Evolutionary conservation across 1,284 basidiomycete species (phyloP).

Genomic region (Ganoderma meredithae): DNA sequence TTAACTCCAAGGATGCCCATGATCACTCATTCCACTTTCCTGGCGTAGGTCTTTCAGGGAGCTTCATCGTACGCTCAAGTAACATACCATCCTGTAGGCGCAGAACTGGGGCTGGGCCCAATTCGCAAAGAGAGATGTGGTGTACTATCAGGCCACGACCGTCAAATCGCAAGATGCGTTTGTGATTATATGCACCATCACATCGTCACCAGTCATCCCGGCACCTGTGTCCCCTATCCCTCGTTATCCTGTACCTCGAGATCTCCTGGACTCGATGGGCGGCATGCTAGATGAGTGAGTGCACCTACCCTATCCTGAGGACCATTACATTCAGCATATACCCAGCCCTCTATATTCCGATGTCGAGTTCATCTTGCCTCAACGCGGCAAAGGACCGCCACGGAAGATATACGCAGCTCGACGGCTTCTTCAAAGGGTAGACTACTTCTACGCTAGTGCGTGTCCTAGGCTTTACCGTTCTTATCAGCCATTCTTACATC

Average conservation of each 20-base stretch:
- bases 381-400: conserved; percentile 49
- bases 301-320: neutral
- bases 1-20: conserved; percentile 79
- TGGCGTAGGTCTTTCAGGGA: conserved; percentile 53
- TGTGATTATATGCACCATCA: conserved; percentile 82
- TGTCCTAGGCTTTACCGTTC: neutral
- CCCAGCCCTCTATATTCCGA: conserved; percentile 75
- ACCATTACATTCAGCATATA: neutral
- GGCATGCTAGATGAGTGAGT: conserved; percentile 71
- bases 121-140: conserved; percentile 78
- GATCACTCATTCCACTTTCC: conserved; percentile 83
- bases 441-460: conserved; percentile 78
- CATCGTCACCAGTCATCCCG: conserved; percentile 68
- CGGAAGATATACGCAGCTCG: conserved; percentile 71
- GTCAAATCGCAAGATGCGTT: conserved; percentile 73
- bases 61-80: neutral
- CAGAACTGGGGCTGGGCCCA: conserved; percentile 89
- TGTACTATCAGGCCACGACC: conserved; percentile 68
- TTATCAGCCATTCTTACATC: neutral
- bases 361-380: conserved; percentile 78
- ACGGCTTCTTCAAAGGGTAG: conserved; percentile 71
- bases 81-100: conserved; percentile 50
- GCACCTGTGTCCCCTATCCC: conserved; percentile 51
- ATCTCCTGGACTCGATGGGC: conserved; percentile 74
- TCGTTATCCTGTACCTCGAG: conserved; percentile 64